phyloP scores from a whole-genome alignment of 2,329 filamentous ascomycete genomes.

The Trichoderma oligosporum region DNA sequence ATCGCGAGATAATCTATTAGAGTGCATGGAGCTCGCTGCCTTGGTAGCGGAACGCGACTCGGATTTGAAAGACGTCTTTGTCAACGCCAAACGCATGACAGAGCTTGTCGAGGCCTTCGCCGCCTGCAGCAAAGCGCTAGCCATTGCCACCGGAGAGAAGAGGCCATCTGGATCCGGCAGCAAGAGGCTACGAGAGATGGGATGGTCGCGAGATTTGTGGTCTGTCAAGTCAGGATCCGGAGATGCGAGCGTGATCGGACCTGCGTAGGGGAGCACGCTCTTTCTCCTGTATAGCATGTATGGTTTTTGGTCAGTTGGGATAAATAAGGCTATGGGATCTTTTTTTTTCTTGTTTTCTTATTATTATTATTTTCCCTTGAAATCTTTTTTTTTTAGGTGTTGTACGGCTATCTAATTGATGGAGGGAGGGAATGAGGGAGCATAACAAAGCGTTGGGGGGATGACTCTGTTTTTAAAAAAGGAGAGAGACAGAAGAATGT shows the following conservation, averaged over 20 bases:
- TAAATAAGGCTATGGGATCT: background rate
- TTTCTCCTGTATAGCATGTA: slow-evolving; percentile 1
- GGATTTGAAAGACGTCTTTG: slow-evolving; percentile 62
- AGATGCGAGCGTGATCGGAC: slow-evolving; percentile 4
- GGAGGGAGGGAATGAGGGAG: background rate
- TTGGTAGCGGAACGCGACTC: slow-evolving; percentile 68
- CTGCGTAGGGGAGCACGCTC: background rate
- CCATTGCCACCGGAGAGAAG: slow-evolving; percentile 54
- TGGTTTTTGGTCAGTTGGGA: slow-evolving; percentile 13
- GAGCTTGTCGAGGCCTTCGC: slow-evolving; percentile 76
- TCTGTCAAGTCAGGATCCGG: slow-evolving; percentile 41
- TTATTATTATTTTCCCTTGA: slow-evolving; percentile 3
- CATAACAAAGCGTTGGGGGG: background rate
- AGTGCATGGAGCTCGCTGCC: slow-evolving; percentile 82
- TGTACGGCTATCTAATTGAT: slow-evolving; percentile 10
- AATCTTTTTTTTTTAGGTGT: slow-evolving; percentile 1
- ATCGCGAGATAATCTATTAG: slow-evolving; percentile 70
- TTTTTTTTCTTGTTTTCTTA: background rate
- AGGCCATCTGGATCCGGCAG: slow-evolving; percentile 46
- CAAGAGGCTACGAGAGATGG: slow-evolving; percentile 59
- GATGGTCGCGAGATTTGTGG: slow-evolving; percentile 63
- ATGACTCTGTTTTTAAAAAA: background rate
- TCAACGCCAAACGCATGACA: slow-evolving; percentile 63
- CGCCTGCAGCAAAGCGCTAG: slow-evolving; percentile 68
- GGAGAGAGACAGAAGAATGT: background rate